These are phyloP conservation scores for Neurospora sp. DNA, from an alignment of 495 filamentous ascomycete genomes.

Conservation along the genomic window DNA sequence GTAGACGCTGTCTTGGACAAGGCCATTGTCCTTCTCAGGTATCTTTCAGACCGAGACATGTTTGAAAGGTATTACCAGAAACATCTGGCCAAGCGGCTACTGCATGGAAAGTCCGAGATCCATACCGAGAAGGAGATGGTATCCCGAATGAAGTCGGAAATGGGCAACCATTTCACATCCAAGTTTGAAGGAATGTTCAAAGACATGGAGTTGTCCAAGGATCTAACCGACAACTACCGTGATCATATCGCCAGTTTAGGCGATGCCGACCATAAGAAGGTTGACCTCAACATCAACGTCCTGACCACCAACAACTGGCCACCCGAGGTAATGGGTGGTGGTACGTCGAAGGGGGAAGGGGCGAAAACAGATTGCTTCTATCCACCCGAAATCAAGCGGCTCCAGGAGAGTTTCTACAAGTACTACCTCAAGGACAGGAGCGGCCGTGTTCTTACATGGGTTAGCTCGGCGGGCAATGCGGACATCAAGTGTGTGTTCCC, in stretches of 20 bases:
- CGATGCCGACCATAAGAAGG: conserved; percentile 53
- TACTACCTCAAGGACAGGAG: conserved; percentile 84
- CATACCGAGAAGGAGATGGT: conserved; percentile 93
- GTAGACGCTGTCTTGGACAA: conserved; percentile 84
- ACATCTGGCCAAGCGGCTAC: conserved; percentile 74
- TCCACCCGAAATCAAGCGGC: conserved; percentile 60
- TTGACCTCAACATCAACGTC: conserved; percentile 74
- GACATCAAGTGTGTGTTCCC: conserved; percentile 76
- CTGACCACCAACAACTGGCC: conserved; percentile 95
- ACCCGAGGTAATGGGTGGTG: conserved; percentile 65
- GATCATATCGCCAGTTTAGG: conserved; percentile 52
- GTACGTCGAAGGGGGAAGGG: conserved; percentile 32
- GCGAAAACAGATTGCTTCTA: conserved; percentile 50
- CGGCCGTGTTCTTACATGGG: conserved; percentile 82
- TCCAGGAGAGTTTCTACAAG: conserved; percentile 79
- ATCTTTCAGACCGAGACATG: conserved; percentile 84
- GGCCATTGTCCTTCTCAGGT: conserved; percentile 75
- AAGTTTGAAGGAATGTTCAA: conserved; percentile 98
- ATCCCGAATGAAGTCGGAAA: conserved; percentile 86
- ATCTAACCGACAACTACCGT: conserved; percentile 68
- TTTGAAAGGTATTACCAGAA: conserved; percentile 99
- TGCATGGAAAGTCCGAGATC: conserved; percentile 78
- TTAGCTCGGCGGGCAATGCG: conserved; percentile 55
- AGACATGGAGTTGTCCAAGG: conserved; percentile 85
- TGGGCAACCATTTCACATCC: conserved; percentile 86